Conservation (phyloP, 345 rosid genomes). For the Combretum micranthum region DNA sequence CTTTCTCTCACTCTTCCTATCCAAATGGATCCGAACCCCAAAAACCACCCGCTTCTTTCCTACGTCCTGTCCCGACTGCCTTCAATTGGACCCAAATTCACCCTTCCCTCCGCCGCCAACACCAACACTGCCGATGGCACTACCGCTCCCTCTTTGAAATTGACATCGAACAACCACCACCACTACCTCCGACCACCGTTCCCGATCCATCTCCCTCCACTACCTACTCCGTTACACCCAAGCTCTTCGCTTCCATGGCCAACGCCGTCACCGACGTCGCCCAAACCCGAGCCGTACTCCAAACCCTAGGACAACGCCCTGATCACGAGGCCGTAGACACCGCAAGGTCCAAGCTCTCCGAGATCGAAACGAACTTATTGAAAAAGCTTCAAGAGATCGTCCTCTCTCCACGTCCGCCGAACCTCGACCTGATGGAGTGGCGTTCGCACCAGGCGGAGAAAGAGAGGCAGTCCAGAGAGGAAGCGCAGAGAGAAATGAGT, state of each 20-base stretch:
- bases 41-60: conserved; percentile 70
- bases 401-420: conserved; percentile 44
- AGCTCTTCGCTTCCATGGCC: conserved; percentile 68
- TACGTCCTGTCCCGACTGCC: conserved; percentile 75
- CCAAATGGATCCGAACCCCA: conserved; percentile 70
- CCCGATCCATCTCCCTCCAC: conserved; percentile 15
- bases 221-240: conserved; percentile 52
- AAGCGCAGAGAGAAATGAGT: conserved; percentile 49
- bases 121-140: conserved; percentile 17
- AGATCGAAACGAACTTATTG: conserved; percentile 48
- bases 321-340: conserved; percentile 83
- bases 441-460: conserved; percentile 44
- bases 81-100: conserved; percentile 39
- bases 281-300: conserved; percentile 78
- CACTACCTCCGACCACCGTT: conserved; percentile 12
- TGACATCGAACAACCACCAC: conserved; percentile 42
- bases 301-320: conserved; percentile 80
- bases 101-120: conserved; percentile 1
- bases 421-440: conserved; percentile 49
- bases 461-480: conserved; percentile 48
- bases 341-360: conserved; percentile 50
- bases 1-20: conserved; percentile 6
- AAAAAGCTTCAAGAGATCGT: conserved; percentile 75
- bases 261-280: conserved; percentile 62
- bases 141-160: conserved; percentile 13